Conservation (phyloP, 108 stramenopile species). For the Chaetoceros muelleri region DNA sequence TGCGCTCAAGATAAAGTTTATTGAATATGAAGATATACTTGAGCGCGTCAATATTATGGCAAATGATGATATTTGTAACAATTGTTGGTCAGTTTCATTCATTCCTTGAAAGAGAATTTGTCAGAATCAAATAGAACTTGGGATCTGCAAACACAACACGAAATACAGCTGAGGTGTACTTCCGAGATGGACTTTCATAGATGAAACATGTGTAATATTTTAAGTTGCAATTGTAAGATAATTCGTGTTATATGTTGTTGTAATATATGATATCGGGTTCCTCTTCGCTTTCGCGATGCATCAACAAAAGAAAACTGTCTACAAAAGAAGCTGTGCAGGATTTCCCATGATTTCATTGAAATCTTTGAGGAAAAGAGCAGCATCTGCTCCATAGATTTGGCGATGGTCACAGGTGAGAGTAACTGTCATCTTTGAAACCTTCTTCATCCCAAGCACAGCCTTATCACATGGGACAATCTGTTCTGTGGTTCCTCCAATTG, state of each 20-base stretch:
- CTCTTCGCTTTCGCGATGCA: constrained; percentile 62
- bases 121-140: no score
- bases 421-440: constrained; percentile 91
- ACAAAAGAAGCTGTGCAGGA: constrained; percentile 28
- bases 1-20: no score
- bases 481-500: constrained; percentile 86
- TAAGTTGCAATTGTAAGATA: background rate
- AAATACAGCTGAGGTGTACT: no score
- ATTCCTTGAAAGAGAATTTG: no score
- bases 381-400: constrained; percentile 96
- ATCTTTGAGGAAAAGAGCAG: constrained; percentile 90
- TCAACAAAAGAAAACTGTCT: constrained; percentile 18
- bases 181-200: no score
- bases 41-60: no score
- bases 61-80: no score
- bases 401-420: constrained; percentile 96
- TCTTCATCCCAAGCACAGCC: constrained; percentile 82
- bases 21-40: no score
- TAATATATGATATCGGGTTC: no score
- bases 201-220: no score
- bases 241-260: background rate
- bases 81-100: no score
- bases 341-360: constrained; percentile 90
- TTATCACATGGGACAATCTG: constrained; percentile 58
- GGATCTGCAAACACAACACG: no score